Base-by-base conservation (phyloP, 2,329 filamentous ascomycete genomes). In the Colletotrichum tanaceti region DNA sequence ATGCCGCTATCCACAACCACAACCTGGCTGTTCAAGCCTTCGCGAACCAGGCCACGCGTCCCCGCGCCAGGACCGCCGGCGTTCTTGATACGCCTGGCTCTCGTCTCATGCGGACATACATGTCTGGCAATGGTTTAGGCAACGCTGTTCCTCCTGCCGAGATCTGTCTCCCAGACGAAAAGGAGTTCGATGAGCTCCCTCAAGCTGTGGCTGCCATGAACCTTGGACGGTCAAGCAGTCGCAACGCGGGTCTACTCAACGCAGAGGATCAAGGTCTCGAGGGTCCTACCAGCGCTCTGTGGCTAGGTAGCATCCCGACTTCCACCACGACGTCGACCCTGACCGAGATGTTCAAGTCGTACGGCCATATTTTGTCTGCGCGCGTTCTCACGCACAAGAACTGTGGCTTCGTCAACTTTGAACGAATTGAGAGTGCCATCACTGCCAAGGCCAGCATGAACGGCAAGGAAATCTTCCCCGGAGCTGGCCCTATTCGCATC, bases 351-450 rank as follows among this genome's bases (percentile, higher is more conserved):
- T 99, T 99, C 83, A 93, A 93, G 78, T 87, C 90, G n/a, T 97
- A 96, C 73, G 96, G 96, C 11, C 87, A 91, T 3, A 97, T 99
- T 71, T 87, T 96, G 72, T 98, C 95, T 4, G 95, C 93, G 35
- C 89, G 96, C 72, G 96, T 99, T 5, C 85, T 99, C 70, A 98
- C 96, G 0, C 94, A 99, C 84, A 99, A 99, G 86, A 98, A 97
- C 80, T 99, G 96, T 77, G 96, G 95, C 3, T 99, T 99, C 74
- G 95, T 99, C 77, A 99, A 99, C 80, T 99, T 97, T 75, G 94
- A 98, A 80, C 91, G 89, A 68, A 82, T 96, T 38, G 94, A 98
- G 72, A 97, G 93, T 77, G 96, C 96, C 64, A 90, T 98, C 46
- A 90, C 93, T 69, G 96, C 96, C 18, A 97, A 95, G 78, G 90